These are phyloP conservation scores for Stachybotrys chlorohalonatus DNA, from an alignment of 2,329 filamentous ascomycete species.

Conservation along the genomic window DNA sequence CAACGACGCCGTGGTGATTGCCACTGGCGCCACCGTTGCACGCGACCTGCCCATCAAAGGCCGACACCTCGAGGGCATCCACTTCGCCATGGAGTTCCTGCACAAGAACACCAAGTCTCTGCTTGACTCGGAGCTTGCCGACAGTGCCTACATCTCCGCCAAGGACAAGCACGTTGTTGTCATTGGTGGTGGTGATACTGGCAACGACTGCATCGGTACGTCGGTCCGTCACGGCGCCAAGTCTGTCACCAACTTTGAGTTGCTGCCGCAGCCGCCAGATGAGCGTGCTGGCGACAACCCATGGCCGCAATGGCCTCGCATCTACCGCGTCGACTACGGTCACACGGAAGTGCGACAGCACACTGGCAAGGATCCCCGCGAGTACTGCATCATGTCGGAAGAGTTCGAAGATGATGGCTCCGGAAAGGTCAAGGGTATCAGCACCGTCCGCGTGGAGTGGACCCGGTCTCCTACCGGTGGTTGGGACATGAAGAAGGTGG, in stretches of 20 bases:
- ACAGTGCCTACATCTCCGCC: conserved; percentile 83
- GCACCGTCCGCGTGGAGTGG: conserved; percentile 93
- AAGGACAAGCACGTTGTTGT: conserved; percentile 95
- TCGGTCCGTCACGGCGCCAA: conserved; percentile 93
- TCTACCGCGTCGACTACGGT: conserved; percentile 97
- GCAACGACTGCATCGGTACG: conserved; percentile 96
- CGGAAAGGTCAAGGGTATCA: conserved; percentile 90
- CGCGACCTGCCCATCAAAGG: conserved; percentile 87
- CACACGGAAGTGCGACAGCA: conserved; percentile 94
- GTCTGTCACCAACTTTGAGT: conserved; percentile 92
- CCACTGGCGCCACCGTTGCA: conserved; percentile 86
- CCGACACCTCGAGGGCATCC: conserved; percentile 80
- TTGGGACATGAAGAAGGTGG: conserved; percentile 98
- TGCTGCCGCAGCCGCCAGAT: conserved; percentile 83
- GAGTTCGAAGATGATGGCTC: conserved; percentile 86
- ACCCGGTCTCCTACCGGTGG: conserved; percentile 80
- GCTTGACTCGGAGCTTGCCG: conserved; percentile 78
- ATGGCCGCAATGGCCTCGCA: conserved; percentile 96
- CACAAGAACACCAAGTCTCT: conserved; percentile 97
- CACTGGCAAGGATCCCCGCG: conserved; percentile 90
- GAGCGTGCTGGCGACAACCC: conserved; percentile 92
- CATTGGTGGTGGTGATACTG: conserved; percentile 95
- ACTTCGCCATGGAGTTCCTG: conserved; percentile 96
- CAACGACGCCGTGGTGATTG: conserved; percentile 80
- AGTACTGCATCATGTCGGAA: conserved; percentile 98